These are phyloP conservation scores for Ogataea minuta DNA, from an alignment of 805 yeast genomes.

Conservation along the genomic window DNA sequence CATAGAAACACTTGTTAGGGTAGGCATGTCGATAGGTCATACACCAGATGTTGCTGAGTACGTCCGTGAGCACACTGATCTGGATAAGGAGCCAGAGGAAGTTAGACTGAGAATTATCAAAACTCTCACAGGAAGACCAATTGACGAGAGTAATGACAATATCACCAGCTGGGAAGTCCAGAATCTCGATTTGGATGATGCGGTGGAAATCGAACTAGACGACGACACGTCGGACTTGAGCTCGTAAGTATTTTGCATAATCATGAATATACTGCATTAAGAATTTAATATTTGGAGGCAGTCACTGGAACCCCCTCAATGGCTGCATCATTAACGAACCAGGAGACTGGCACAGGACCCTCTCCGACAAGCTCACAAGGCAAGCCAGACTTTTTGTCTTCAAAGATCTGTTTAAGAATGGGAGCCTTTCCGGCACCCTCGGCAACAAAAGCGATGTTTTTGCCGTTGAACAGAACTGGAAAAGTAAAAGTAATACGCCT, in stretches of 20 bases:
- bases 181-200: slow-evolving; percentile 28
- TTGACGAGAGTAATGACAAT: slow-evolving; percentile 16
- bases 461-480: slow-evolving; percentile 60
- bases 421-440: slow-evolving; percentile 84
- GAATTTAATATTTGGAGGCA: slow-evolving; percentile 15
- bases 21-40: slow-evolving; percentile 93
- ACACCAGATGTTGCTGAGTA: slow-evolving; percentile 47
- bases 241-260: slow-evolving; percentile 6
- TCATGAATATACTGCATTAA: slow-evolving; percentile 8
- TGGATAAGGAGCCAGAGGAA: slow-evolving; percentile 46
- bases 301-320: slow-evolving; percentile 51
- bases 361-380: slow-evolving; percentile 79
- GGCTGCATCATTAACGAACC: slow-evolving; percentile 88
- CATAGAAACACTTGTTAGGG: slow-evolving; percentile 80
- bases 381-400: slow-evolving; percentile 39
- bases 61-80: slow-evolving; percentile 42
- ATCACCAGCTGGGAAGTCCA: slow-evolving; percentile 31
- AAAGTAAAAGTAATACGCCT: slow-evolving; percentile 87
- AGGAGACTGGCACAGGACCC: slow-evolving; percentile 53
- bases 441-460: slow-evolving; percentile 73
- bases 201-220: slow-evolving; percentile 25
- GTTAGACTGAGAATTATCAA: slow-evolving; percentile 50
- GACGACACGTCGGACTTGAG: slow-evolving; percentile 17
- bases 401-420: slow-evolving; percentile 69
- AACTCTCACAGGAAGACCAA: slow-evolving; percentile 56